These are phyloP conservation scores for Ceratocystis albifundus DNA, from an alignment of 2,329 filamentous ascomycete species.

Conservation along the genomic window DNA sequence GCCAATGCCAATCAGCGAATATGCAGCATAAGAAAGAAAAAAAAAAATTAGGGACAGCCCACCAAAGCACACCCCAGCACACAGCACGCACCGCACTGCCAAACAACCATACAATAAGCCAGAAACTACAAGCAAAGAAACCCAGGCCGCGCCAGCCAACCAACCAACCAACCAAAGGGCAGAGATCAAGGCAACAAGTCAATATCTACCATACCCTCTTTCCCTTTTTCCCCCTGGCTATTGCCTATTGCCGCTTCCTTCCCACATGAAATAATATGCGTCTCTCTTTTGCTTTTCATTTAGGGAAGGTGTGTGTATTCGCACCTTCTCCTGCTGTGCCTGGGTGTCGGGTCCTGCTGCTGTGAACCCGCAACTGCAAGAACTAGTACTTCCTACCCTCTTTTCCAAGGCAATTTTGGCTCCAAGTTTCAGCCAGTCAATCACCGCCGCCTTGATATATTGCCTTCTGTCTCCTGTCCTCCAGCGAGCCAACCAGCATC, in stretches of 20 bases:
- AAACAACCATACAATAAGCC: no score
- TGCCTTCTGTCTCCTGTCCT: background rate
- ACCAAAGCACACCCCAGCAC: no score
- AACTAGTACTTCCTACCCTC: background rate
- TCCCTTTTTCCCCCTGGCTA: background rate
- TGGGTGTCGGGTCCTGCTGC: background rate
- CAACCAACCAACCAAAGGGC: background rate
- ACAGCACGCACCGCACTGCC: no score
- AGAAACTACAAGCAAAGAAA: background rate
- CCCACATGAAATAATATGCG: no score
- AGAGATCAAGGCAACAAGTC: background rate
- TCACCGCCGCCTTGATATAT: background rate
- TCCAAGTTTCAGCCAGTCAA: background rate
- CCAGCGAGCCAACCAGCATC: background rate
- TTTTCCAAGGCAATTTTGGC: no score
- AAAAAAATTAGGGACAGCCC: no score
- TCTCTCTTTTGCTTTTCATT: background rate
- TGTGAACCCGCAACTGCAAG: background rate
- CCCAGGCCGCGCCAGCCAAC: no score
- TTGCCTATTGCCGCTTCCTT: no score
- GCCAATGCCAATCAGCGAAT: no score
- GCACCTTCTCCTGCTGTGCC: background rate
- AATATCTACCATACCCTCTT: constrained; percentile 1
- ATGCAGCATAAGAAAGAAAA: no score
- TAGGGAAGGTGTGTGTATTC: background rate